Evolutionary conservation across 2,329 filamentous ascomycete species (phyloP).

Genomic region (Colletotrichum sp.): DNA sequence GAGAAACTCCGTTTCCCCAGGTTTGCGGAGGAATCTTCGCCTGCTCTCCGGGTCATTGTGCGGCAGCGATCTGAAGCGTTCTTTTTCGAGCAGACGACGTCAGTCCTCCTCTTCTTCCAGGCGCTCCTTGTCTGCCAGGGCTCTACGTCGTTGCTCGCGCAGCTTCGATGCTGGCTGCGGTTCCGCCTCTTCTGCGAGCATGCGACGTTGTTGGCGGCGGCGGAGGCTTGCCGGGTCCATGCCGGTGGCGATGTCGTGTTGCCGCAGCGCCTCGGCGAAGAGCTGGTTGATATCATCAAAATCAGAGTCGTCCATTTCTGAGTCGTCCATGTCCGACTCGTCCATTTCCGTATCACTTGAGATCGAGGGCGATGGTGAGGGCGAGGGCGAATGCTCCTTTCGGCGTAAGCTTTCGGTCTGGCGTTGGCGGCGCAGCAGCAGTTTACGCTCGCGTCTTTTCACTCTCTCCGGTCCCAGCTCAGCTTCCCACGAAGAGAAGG

Average conservation of each 20-base stretch:
- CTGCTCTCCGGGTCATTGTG: not conserved
- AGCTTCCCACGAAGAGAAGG: not conserved
- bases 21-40: not conserved
- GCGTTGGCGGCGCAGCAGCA: not conserved
- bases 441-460: not conserved
- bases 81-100: not conserved
- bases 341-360: not conserved
- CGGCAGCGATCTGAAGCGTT: not conserved
- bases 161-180: not conserved
- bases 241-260: not conserved
- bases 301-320: not conserved
- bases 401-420: not conserved
- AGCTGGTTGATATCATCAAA: not conserved
- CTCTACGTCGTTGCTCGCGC: not conserved
- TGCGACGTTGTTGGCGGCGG: not conserved
- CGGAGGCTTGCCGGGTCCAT: not conserved
- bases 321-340: not conserved
- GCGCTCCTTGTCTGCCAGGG: not conserved
- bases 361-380: not conserved
- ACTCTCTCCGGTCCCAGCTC: not conserved
- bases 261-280: not conserved
- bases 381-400: not conserved
- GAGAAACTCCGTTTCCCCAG: not conserved
- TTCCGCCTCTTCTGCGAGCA: not conserved
- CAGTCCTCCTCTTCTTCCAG: not conserved